These are phyloP conservation scores for Mucor piriformis DNA, from an alignment of 371 early-diverging fungal genomes.

Conservation along the genomic window DNA sequence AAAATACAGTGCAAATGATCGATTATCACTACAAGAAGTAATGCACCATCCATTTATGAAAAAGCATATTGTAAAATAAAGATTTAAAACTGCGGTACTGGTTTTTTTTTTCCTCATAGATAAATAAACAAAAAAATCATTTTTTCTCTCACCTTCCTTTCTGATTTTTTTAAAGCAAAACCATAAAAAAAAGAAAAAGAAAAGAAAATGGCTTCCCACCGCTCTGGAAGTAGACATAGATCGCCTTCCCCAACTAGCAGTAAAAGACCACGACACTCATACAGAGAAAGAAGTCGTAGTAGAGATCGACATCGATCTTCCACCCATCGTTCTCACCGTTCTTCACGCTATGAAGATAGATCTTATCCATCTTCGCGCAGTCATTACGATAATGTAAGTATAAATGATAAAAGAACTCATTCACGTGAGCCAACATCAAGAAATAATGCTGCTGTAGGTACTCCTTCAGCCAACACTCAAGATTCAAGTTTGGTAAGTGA, in stretches of 20 bases:
- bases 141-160: background rate
- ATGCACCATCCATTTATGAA: constrained; percentile 21
- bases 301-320: constrained; percentile 40
- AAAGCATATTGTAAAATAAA: constrained; percentile 1
- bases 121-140: no score
- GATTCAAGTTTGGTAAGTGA: constrained; percentile 17
- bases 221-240: constrained; percentile 42
- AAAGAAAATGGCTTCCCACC: constrained; percentile 31
- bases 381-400: constrained; percentile 49
- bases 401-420: constrained; percentile 41
- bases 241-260: constrained; percentile 50
- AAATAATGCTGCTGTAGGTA: constrained; percentile 34
- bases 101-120: constrained; percentile 12
- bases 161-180: constrained; percentile 3
- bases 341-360: constrained; percentile 30
- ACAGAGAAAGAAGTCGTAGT: constrained; percentile 39
- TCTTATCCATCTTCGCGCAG: constrained; percentile 29
- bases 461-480: constrained; percentile 10
- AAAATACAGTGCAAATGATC: constrained; percentile 73
- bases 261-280: constrained; percentile 34
- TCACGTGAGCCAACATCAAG: constrained; percentile 43
- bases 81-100: background rate
- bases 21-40: constrained; percentile 81
- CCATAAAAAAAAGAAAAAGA: no score
- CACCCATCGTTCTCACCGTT: constrained; percentile 38